phyloP scores from a whole-genome alignment of 2,329 filamentous ascomycete genomes.

The Xylariaceae sp. region DNA sequence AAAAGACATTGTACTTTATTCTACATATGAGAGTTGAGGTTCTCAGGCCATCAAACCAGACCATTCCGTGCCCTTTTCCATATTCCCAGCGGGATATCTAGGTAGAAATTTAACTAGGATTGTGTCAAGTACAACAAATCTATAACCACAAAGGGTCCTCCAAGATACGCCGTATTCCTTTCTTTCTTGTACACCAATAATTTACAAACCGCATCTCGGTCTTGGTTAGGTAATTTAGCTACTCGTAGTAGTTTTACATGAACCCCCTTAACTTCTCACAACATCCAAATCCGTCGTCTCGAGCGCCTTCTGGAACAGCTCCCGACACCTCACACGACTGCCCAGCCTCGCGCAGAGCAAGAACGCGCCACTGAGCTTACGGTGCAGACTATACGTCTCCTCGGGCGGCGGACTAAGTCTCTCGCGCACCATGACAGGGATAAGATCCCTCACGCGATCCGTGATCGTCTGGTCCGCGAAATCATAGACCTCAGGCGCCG shows the following conservation, averaged over 20 bases:
- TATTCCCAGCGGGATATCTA: constrained; percentile 1
- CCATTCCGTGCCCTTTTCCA: not conserved
- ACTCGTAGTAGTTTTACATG: too few species aligned
- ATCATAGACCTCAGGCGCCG: constrained; percentile 80
- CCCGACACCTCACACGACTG: constrained; percentile 74
- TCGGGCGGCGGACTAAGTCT: constrained; percentile 86
- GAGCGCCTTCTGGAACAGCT: constrained; percentile 66
- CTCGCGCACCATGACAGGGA: constrained; percentile 91
- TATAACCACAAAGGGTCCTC: too few species aligned
- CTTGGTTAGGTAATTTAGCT: too few species aligned
- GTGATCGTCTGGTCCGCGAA: constrained; percentile 95
- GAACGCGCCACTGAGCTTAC: constrained; percentile 94
- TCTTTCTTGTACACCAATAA: too few species aligned
- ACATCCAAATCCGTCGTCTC: constrained; percentile 30
- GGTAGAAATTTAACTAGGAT: too few species aligned
- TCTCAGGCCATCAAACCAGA: not conserved
- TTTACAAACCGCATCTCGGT: too few species aligned
- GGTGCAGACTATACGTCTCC: constrained; percentile 93
- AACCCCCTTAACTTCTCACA: constrained; percentile 10
- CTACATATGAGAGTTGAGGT: constrained; percentile 4
- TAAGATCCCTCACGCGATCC: constrained; percentile 80
- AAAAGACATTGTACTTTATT: constrained; percentile 1
- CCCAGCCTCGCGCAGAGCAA: constrained; percentile 83
- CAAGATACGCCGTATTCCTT: too few species aligned
- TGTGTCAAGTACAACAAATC: constrained; percentile 10